phyloP scores from a whole-genome alignment of 179 eudicot genomes.

The Silene vulgaris region DNA sequence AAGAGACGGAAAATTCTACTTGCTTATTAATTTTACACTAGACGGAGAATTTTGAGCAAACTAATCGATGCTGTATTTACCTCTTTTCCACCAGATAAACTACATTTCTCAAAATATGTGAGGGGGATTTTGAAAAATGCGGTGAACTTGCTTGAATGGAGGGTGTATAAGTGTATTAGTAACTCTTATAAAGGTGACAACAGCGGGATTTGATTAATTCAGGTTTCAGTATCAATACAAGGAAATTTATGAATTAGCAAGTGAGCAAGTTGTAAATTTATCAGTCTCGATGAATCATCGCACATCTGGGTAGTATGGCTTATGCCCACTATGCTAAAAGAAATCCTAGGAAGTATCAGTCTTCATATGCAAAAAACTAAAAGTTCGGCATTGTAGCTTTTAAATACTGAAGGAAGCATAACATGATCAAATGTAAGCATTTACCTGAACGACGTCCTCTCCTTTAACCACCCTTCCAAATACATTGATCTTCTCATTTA shows the following conservation, averaged over 20 bases:
- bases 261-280: neutral
- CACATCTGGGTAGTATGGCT: neutral
- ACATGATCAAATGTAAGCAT: neutral
- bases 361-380: neutral
- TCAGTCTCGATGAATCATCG: neutral
- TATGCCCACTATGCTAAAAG: too few relatives aligned
- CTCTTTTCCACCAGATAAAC: too few relatives aligned
- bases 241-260: neutral
- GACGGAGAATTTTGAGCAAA: too few relatives aligned
- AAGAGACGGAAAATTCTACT: neutral
- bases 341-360: neutral
- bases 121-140: too few relatives aligned
- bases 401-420: neutral
- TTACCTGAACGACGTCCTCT: constrained; percentile 93
- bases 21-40: neutral
- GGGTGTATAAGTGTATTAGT: too few relatives aligned
- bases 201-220: neutral
- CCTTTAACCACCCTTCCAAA: constrained; percentile 87
- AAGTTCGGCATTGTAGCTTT: neutral
- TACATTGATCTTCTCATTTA: constrained; percentile 78
- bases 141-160: too few relatives aligned
- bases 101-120: too few relatives aligned
- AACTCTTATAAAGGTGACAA: neutral
- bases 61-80: too few relatives aligned
- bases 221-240: neutral